Percentiles rank a stretch among this genome's conserved stretches.
Conservation (phyloP, 768 basidiomycete genomes). For the Suillus variegatus region DNA sequence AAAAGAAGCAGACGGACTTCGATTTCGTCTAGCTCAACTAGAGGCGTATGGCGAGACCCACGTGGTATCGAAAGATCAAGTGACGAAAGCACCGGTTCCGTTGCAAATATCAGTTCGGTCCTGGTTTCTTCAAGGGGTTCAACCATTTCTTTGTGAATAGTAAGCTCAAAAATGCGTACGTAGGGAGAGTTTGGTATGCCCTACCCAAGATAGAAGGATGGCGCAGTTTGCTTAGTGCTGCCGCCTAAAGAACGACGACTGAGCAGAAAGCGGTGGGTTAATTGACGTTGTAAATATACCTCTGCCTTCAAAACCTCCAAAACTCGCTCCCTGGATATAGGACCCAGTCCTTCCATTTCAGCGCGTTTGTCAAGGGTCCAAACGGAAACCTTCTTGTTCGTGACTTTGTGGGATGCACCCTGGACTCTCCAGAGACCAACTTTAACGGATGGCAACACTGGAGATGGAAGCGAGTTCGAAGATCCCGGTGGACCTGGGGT, state of each 20-base stretch:
- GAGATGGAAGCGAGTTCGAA: slow-evolving; percentile 38
- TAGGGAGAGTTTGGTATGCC: slow-evolving; percentile 15
- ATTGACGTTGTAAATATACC: slow-evolving; percentile 44
- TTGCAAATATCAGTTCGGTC: slow-evolving; percentile 87
- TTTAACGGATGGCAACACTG: slow-evolving; percentile 54
- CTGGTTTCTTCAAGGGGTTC: slow-evolving; percentile 96
- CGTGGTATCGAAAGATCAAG: slow-evolving; percentile 77
- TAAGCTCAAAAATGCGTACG: slow-evolving; percentile 6
- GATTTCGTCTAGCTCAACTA: slow-evolving; percentile 92
- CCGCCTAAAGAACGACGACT: slow-evolving; percentile 53
- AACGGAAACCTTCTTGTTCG: slow-evolving; percentile 85
- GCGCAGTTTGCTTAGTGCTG: slow-evolving; percentile 79
- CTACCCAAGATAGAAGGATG: slow-evolving; percentile 92
- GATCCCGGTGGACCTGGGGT: slow-evolving; percentile 37
- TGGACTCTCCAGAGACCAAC: slow-evolving; percentile 92
- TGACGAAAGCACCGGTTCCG: slow-evolving; percentile 85
- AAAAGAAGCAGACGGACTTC: slow-evolving; percentile 56
- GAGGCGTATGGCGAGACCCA: slow-evolving; percentile 50
- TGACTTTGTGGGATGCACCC: slow-evolving; percentile 84
- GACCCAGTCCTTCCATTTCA: slow-evolving; percentile 71
- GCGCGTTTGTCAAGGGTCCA: slow-evolving; percentile 90
- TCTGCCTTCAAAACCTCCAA: slow-evolving; percentile 89
- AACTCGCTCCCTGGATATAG: slow-evolving; percentile 66
- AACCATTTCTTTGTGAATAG: slow-evolving; percentile 75
- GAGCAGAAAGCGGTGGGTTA: not conserved